Evolutionary conservation across 805 yeast species (phyloP), one percentile per base, ranked within the genome.

Genomic region (Saturnispora galanensis): DNA sequence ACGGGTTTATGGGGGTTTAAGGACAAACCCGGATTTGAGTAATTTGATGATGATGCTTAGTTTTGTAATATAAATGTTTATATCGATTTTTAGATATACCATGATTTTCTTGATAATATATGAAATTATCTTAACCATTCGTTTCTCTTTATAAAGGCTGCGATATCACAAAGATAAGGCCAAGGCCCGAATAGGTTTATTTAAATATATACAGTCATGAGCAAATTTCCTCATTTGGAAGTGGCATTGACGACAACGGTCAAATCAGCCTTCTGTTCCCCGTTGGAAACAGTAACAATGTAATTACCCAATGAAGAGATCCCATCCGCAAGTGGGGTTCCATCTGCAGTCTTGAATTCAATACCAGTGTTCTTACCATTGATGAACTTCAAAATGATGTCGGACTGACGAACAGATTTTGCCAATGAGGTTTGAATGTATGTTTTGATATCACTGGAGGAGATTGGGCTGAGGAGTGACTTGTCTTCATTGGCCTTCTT

Each of bases 151-250:
- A 13, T 26, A 16, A 11, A 11, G 35, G 26, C n/a, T 11, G 15
- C 11, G 9, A 17, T 28, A 15, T 28, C 5, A 26, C 12, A 41
- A 29, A 38, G 15, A 15, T 34, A 17, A 34, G 18, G 17, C 16
- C 15, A 17, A 36, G 21, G 12, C 26, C 26, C 35, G 38, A 62
- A 84, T 87, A 56, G 82, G 83, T 37, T 62, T 61, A 58, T 76
- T 78, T 66, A 81, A 87, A 17, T 62, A 54, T 12, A 70, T 73
- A 58, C 78, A 76, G 60, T 85, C 83, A 28, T 67, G 66, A 21
- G 94, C 89, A 62, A 79, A 87, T 46, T 65, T 64, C 53, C 8
- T 21, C 26, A 21, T 21, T 21, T 21, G 26, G 26, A 21, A 31
- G 45, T 54, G 11, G 56, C 46, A 35, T 55, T 56, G 28, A 60